Evolutionary conservation across 768 basidiomycete species (phyloP).

Genomic region (Panaeolus cyanescens): DNA sequence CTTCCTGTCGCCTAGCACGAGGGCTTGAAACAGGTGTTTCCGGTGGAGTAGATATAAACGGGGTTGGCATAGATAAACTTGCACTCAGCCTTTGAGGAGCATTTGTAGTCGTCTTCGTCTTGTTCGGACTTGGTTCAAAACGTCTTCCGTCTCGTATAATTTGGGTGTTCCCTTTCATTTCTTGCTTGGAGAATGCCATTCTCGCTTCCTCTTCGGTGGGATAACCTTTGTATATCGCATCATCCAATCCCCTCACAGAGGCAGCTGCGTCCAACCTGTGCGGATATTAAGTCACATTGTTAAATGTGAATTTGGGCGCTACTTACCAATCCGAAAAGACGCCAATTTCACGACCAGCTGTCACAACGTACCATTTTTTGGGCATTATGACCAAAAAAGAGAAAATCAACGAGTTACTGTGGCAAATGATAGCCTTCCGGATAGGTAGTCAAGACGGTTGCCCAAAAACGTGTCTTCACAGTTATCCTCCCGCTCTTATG

Average conservation of each 20-base stretch:
- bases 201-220: constrained; percentile 41
- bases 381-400: constrained; percentile 23
- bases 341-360: constrained; percentile 36
- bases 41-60: neutral
- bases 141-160: constrained; percentile 17
- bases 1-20: neutral
- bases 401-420: constrained; percentile 18
- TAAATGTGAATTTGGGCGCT: neutral
- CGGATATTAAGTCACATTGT: neutral
- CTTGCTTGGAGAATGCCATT: constrained; percentile 28
- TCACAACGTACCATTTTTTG: constrained; percentile 46
- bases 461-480: neutral
- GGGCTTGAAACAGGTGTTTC: neutral
- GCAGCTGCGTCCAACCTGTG: constrained; percentile 49
- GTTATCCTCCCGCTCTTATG: neutral
- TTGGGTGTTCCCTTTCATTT: constrained; percentile 28
- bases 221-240: constrained; percentile 45
- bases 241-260: constrained; percentile 43
- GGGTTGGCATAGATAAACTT: neutral
- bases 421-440: constrained; percentile 4
- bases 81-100: neutral
- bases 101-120: neutral
- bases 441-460: neutral
- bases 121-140: constrained; percentile 4
- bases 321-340: constrained; percentile 41